Evolutionary conservation across 2,329 filamentous ascomycete genomes (phyloP).

Genomic region (Rugonectria rugulosa): DNA sequence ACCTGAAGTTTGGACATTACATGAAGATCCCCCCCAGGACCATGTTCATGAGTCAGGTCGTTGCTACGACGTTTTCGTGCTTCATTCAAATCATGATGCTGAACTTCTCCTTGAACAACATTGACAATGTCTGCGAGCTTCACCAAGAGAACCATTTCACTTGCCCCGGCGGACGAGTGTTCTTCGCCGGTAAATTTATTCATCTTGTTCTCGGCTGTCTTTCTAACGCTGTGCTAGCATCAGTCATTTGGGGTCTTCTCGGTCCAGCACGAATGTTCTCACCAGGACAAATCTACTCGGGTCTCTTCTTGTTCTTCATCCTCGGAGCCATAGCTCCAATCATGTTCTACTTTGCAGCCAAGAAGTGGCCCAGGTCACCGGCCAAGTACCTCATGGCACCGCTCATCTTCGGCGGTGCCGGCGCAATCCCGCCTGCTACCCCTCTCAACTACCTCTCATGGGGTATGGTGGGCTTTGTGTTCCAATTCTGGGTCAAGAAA

Average conservation of each 20-base stretch:
- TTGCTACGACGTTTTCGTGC: constrained; percentile 71
- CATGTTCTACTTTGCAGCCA: constrained; percentile 57
- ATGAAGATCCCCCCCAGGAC: constrained; percentile 74
- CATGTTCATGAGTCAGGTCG: constrained; percentile 71
- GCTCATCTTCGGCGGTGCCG: constrained; percentile 68
- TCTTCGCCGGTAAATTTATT: constrained; percentile 61
- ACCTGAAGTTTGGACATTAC: constrained; percentile 77
- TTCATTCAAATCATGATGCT: constrained; percentile 71
- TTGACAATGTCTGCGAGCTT: constrained; percentile 68
- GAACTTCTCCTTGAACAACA: constrained; percentile 67
- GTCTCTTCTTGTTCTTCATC: constrained; percentile 66
- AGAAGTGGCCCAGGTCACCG: constrained; percentile 59
- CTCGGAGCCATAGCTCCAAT: constrained; percentile 63
- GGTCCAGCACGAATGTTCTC: constrained; percentile 71
- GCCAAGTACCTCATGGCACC: constrained; percentile 65
- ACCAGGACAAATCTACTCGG: constrained; percentile 66
- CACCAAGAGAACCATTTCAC: constrained; percentile 66
- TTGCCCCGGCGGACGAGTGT: constrained; percentile 69
- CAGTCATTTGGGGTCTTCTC: constrained; percentile 73
- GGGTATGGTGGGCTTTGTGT: constrained; percentile 74
- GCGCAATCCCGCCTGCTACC: constrained; percentile 69
- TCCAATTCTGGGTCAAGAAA: constrained; percentile 73
- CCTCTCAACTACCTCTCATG: constrained; percentile 79
- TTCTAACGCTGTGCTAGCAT: constrained; percentile 50
- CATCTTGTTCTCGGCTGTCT: neutral